Evolutionary conservation across 2,329 filamentous ascomycete species (phyloP).

Genomic region (Talaromyces sp.): DNA sequence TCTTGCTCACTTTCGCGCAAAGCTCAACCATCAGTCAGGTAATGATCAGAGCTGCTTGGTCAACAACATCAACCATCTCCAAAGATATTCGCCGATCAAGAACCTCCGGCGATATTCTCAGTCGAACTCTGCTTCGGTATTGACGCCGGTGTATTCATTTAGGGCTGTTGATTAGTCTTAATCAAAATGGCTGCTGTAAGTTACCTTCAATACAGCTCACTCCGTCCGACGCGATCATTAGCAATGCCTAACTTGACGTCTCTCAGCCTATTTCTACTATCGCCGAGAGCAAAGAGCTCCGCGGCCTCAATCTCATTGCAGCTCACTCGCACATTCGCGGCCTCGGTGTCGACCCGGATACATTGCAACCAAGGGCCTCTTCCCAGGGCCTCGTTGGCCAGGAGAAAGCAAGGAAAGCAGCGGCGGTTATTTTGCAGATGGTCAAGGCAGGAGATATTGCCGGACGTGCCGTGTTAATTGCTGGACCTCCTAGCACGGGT

Average conservation of each 20-base stretch:
- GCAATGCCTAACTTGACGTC: not conserved
- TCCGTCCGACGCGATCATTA: not conserved
- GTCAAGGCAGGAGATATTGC: constrained; percentile 99
- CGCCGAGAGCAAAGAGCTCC: constrained; percentile 92
- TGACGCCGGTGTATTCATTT: not conserved
- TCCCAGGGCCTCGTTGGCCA: constrained; percentile 96
- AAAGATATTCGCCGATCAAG: not conserved
- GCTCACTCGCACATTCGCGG: constrained; percentile 98
- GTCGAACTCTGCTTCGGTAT: not conserved
- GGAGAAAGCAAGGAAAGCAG: constrained; percentile 92
- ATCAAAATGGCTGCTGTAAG: constrained; percentile 18
- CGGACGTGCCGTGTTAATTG: constrained; percentile 88
- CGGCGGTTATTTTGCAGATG: constrained; percentile 96
- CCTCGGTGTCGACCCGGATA: constrained; percentile 87
- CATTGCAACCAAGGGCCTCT: constrained; percentile 76
- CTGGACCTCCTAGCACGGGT: constrained; percentile 91
- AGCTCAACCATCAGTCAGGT: not conserved
- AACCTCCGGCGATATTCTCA: not conserved
- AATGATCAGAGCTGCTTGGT: not conserved
- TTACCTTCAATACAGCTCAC: not conserved
- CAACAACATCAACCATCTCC: not conserved
- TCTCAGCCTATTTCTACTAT: constrained; percentile 70
- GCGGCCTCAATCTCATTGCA: constrained; percentile 94
- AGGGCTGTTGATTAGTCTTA: not conserved
- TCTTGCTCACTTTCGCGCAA: not conserved